Base-by-base conservation (phyloP, 495 filamentous ascomycete species). In the Articulospora tetracladia region DNA sequence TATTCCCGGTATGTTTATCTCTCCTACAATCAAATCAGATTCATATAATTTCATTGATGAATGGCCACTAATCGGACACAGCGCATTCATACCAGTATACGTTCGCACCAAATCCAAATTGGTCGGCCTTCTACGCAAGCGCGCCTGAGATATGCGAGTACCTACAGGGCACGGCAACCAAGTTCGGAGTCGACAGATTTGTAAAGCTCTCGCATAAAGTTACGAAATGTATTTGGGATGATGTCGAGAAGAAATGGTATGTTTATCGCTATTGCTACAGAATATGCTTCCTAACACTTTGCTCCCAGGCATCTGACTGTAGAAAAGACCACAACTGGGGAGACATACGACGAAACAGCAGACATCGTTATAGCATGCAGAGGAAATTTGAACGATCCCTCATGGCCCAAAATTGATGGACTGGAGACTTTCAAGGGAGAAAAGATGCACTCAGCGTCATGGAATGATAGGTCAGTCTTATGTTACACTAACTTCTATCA, bases 41-140 rank as follows among this genome's bases (percentile, higher is more conserved):
- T n/a, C n/a, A n/a, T n/a, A n/a, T n/a, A n/a, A n/a, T n/a, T n/a
- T n/a, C n/a, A n/a, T n/a, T n/a, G n/a, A n/a, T n/a, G n/a, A n/a
- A n/a, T n/a, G n/a, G n/a, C n/a, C n/a, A 44, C 39, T 44, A 17
- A 44, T 44, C 3, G 10, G 39, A 89, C n/a, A 86, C 86, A 7
- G 77, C 88, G 1, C 86, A 91, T 73, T 82, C 82, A 15, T 91
- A 91, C 66, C 85, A 88, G 66, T 81, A 81, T 2, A 80, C 78
- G 20, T 90, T 89, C 64, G 75, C 76, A 13, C 84, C 86, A 1
- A 89, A 89, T 58, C 77, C 77, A 0, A 75, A 86, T 66, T 91
- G 88, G 87, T 78, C 77, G 0, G 77, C 85, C 61, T 77, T 86
- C 56, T 90, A 85, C 59, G 83, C 87, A 1, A 77, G 81, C 30